A percentile compares a stretch with the other conserved stretches of the same genome.
Evolutionary conservation across 345 rosid species (phyloP).

Genomic region (Linum trigynum): DNA sequence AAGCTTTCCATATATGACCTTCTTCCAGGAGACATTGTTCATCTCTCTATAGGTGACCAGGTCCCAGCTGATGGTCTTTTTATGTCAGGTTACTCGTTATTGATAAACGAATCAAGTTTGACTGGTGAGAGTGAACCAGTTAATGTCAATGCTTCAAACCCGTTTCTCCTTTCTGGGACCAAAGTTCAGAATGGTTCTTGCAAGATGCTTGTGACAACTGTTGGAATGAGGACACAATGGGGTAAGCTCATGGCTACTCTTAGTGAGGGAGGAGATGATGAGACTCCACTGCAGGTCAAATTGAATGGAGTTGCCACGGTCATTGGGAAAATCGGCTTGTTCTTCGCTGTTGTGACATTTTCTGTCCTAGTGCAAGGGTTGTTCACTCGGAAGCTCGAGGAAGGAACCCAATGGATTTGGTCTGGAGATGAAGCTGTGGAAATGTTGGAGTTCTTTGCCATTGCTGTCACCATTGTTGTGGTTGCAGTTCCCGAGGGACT

Average conservation of each 20-base stretch:
- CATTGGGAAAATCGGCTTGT: conserved; percentile 6
- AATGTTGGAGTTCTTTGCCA: conserved; percentile 8
- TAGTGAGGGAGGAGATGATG: conserved; percentile 13
- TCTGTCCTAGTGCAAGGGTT: conserved; percentile 10
- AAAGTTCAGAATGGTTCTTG: conserved; percentile 12
- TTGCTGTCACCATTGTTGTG: conserved; percentile 11
- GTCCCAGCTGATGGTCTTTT: conserved; percentile 11
- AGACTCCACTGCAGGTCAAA: conserved; percentile 12
- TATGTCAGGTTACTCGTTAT: conserved; percentile 4
- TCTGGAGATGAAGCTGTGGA: conserved; percentile 8
- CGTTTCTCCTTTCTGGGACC: conserved; percentile 8
- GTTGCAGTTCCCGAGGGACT: conserved; percentile 12
- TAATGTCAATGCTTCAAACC: conserved; percentile 2
- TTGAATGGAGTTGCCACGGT: conserved; percentile 6
- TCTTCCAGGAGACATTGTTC: conserved; percentile 11
- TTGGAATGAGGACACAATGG: conserved; percentile 13
- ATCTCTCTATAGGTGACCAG: conserved; percentile 8
- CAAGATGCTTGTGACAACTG: conserved; percentile 11
- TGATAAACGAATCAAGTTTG: conserved; percentile 6
- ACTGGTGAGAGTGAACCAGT: conserved; percentile 12
- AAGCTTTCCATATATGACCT: conserved; percentile 11
- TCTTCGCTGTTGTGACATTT: conserved; percentile 7
- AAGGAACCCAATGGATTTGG: conserved; percentile 11
- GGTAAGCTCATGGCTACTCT: conserved; percentile 12
- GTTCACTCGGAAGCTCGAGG: background rate